Conservation (phyloP, 2,329 filamentous ascomycete genomes). For the Beauveria scarabaeidicola region DNA sequence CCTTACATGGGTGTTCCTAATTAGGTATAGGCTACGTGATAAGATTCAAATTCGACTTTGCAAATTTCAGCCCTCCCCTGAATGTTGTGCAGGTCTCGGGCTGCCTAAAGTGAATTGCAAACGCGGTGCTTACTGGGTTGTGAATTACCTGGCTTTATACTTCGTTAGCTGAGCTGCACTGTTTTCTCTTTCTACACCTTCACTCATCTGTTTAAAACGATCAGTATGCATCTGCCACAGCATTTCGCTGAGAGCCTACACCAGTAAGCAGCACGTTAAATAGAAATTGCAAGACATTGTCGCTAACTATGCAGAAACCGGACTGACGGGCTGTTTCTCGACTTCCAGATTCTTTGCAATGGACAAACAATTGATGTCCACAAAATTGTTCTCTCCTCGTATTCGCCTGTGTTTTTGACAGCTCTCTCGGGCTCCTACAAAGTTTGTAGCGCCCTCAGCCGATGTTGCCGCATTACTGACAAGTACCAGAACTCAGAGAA, state of each 20-base stretch:
- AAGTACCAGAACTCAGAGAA: background rate
- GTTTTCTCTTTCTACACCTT: no score
- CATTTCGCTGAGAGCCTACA: background rate
- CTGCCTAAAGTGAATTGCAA: no score
- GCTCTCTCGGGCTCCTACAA: background rate
- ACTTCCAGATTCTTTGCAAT: background rate
- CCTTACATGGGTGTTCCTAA: no score
- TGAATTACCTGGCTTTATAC: rapidly evolving
- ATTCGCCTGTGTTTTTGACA: background rate
- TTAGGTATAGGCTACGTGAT: no score
- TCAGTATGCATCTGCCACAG: rapidly evolving
- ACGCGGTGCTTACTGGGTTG: no score
- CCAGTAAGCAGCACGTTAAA: background rate
- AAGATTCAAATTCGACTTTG: no score
- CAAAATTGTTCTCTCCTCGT: background rate
- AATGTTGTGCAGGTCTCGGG: no score
- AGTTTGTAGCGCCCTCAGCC: background rate
- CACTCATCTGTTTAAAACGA: no score
- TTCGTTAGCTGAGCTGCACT: no score
- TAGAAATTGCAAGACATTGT: rapidly evolving
- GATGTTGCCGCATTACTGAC: background rate
- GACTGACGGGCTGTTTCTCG: background rate
- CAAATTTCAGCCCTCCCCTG: no score
- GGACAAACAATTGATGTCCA: background rate
- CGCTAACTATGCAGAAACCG: background rate